Base-by-base conservation (phyloP, 805 yeast species). In the Saccharomycopsis vini region DNA sequence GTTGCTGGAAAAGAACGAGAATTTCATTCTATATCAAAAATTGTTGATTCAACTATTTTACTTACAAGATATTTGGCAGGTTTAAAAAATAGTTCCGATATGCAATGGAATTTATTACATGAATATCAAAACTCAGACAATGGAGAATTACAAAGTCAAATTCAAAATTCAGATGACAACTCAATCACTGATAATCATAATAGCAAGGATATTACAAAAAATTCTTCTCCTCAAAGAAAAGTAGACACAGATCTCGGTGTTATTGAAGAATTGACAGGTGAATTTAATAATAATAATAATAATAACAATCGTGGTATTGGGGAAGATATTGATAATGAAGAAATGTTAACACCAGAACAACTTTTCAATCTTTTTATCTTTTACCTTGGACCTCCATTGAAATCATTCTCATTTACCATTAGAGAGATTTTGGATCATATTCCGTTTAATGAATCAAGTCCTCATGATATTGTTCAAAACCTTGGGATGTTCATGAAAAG, bases 351-450 rank as follows among this genome's bases (percentile, higher is more conserved):
- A 34, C 56, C 62, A 32, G 56, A 52, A 32, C 76, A 78, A 54
- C 62, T 83, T 16, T 81, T 82, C 56, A 79, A 79, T 44, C 55
- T 79, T 29, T 84, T 84, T 56, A 78, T 80, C 1, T 72, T 71
- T 50, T 69, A 81, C 52, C 62, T 84, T 36, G 86, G 88, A 0
- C 92, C 94, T 0, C 78, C 89, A 0, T 68, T 81, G 57, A 75
- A 75, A 54, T 76, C 86, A 1, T 77, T 79, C 51, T 70, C 77
- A 1, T 72, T 71, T 53, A 81, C 88, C 0, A 66, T 83, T 41
- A 69, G 75, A 44, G 77, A 75, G 24, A 79, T 83, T 5, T 57
- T 84, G 44, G 64, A 66, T 18, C 79, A 75, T 10, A 62, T 79
- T 2, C 81, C 85, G 2, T 81, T 79, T 53, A 73, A 71, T 40